Evolutionary conservation across 75 land plant genomes (phyloP), one percentile per base, ranked within the genome.

Genomic region (Selaginella tamariscina): DNA sequence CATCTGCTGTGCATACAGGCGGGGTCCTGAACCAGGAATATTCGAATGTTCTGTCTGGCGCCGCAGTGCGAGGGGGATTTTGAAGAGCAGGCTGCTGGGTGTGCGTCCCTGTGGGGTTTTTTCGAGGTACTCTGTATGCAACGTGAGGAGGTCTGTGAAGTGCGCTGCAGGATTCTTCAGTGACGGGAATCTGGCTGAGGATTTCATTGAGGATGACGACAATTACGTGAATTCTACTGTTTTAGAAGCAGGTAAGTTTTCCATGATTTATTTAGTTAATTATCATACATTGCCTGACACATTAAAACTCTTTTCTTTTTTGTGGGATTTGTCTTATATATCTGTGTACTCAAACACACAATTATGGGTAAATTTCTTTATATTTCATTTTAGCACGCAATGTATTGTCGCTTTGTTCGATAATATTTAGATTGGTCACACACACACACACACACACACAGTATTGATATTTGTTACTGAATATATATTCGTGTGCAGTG

Each of bases 401-500:
- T n/a, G n/a, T n/a, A n/a, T n/a, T n/a, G n/a, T n/a, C n/a, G n/a
- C n/a, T n/a, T n/a, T n/a, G n/a, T n/a, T n/a, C n/a, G n/a, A n/a
- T n/a, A n/a, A n/a, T n/a, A n/a, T n/a, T n/a, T n/a, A n/a, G n/a
- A n/a, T n/a, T n/a, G n/a, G n/a, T n/a, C n/a, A n/a, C n/a, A n/a
- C n/a, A n/a, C n/a, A n/a, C n/a, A n/a, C n/a, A n/a, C n/a, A n/a
- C n/a, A n/a, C n/a, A n/a, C n/a, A n/a, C n/a, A n/a, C n/a, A n/a
- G n/a, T n/a, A n/a, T n/a, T n/a, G n/a, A n/a, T n/a, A n/a, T n/a
- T n/a, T n/a, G n/a, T n/a, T n/a, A n/a, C n/a, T n/a, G n/a, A n/a
- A n/a, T n/a, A n/a, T n/a, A n/a, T n/a, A n/a, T 33, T 1, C 33
- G 20, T 32, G 22, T 74, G 28, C 72, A 89, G 94, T 86, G 72